These are phyloP conservation scores for Phytophthora megakarya DNA, from an alignment of 352 stramenopile species.

Conservation along the genomic window DNA sequence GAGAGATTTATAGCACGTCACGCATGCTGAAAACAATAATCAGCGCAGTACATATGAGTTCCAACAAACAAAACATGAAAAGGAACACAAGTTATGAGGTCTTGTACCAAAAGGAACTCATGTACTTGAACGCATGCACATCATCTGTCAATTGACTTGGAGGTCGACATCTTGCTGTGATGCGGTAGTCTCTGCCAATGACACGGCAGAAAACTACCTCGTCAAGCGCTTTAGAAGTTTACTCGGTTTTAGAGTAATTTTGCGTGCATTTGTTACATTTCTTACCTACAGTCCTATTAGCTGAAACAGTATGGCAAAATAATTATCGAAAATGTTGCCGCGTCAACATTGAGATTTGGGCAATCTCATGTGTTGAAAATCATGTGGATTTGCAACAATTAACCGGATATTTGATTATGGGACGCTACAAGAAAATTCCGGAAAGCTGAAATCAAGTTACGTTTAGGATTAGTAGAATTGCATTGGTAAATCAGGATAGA, in stretches of 20 bases:
- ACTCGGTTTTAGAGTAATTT: neutral
- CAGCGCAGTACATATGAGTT: too few species aligned
- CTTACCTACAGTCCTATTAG: neutral
- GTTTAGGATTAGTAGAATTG: neutral
- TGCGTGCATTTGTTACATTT: neutral
- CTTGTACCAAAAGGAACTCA: too few species aligned
- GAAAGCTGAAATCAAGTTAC: neutral
- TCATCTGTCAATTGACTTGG: too few species aligned
- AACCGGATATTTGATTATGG: neutral
- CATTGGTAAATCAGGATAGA: neutral
- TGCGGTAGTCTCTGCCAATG: neutral
- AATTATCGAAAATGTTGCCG: neutral
- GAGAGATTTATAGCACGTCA: too few species aligned
- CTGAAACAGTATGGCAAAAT: neutral
- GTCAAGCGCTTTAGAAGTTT: neutral
- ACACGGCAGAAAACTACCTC: neutral
- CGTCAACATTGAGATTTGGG: neutral
- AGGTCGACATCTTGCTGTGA: too few species aligned
- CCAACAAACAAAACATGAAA: too few species aligned
- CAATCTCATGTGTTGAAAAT: neutral
- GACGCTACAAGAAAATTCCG: neutral
- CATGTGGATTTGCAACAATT: neutral
- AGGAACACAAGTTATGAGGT: too few species aligned
- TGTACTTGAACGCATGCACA: too few species aligned
- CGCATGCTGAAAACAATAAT: too few species aligned